Evolutionary conservation across 1,284 basidiomycete species (phyloP), one percentile per base, ranked within the genome.

Genomic region (Apiotrichum veenhuisii): DNA sequence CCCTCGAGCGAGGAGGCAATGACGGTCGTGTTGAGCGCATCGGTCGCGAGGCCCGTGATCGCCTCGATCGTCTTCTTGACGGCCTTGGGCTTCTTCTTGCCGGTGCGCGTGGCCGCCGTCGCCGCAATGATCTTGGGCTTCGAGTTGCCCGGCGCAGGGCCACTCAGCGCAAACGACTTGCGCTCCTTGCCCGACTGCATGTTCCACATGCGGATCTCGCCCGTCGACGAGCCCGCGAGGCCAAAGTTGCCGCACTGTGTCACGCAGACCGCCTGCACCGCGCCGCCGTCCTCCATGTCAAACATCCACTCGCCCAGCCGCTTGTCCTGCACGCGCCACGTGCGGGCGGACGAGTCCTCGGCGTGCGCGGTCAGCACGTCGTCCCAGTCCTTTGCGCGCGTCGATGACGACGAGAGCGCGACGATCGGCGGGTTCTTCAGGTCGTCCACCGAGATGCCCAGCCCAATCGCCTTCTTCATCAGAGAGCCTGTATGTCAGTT

Each of bases 231-330:
- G 26, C 89, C 85, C 1, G 87, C 87, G 8, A 98, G 77, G 40
- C 89, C 91, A 74, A 97, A 99, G 72, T 98, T 98, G 17, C 96
- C 96, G 72, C 96, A 99, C 0, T 91, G 88, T 15, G 92, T 89
- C 17, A 98, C 88, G 64, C 87, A 90, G 14, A 92, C 88, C n/a
- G 87, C 82, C 88, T 91, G 64, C 14, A 49, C 30, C 3, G 73
- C 76, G 12, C 67, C 67, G 12, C 75, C 78, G 23, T 74, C 71
- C 42, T 76, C 72, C 30, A 72, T 59, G 42, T 68, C 70, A 54
- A 92, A 81, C 25, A 67, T 70, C 69, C 75, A 78, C 66, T 88
- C 87, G 3, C 93, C 94, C 4, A 91, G 70, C 50, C 85, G 83
- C 77, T 95, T 95, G 61, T 87, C 85, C 60, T 84, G 81, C 70